Conservation (phyloP, 2,329 filamentous ascomycete species). For the Ophiocordyceps polyrhachis-furcata region DNA sequence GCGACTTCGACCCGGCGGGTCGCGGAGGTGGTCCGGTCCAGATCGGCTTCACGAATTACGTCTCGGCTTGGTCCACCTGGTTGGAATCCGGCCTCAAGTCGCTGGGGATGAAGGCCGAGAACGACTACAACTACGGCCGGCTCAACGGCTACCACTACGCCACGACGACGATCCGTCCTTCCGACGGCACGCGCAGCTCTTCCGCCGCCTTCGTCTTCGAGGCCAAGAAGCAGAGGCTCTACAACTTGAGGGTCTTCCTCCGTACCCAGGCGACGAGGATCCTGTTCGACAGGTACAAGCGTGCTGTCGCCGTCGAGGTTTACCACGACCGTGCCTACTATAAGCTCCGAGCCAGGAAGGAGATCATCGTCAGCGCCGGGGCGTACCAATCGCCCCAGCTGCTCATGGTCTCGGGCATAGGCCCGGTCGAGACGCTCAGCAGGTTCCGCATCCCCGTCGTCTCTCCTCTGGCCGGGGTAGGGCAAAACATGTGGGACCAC, state of each 20-base stretch:
- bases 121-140: slow-evolving; percentile 7
- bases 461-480: slow-evolving; percentile 33
- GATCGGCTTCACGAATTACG: slow-evolving; percentile 10
- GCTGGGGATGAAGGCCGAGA: slow-evolving; percentile 9
- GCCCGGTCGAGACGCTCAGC: slow-evolving; percentile 21
- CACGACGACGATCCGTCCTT: slow-evolving; percentile 5
- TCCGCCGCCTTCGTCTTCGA: slow-evolving; percentile 10
- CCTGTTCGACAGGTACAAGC: slow-evolving; percentile 15
- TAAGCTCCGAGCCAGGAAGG: slow-evolving; percentile 5
- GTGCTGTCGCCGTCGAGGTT: neutral
- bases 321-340: neutral
- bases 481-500: slow-evolving; percentile 38
- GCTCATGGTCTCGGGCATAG: slow-evolving; percentile 31
- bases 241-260: slow-evolving; percentile 19
- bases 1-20: slow-evolving; percentile 7
- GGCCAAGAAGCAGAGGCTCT: slow-evolving; percentile 8
- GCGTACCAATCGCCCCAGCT: slow-evolving; percentile 31
- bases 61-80: slow-evolving; percentile 6
- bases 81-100: slow-evolving; percentile 9
- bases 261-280: slow-evolving; percentile 24
- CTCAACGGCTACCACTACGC: slow-evolving; percentile 10
- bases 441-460: slow-evolving; percentile 25
- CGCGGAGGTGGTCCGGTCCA: slow-evolving; percentile 9
- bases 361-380: slow-evolving; percentile 31
- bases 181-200: slow-evolving; percentile 8